phyloP scores from a whole-genome alignment of 2,329 filamentous ascomycete genomes.

The Colletotrichum sp. region DNA sequence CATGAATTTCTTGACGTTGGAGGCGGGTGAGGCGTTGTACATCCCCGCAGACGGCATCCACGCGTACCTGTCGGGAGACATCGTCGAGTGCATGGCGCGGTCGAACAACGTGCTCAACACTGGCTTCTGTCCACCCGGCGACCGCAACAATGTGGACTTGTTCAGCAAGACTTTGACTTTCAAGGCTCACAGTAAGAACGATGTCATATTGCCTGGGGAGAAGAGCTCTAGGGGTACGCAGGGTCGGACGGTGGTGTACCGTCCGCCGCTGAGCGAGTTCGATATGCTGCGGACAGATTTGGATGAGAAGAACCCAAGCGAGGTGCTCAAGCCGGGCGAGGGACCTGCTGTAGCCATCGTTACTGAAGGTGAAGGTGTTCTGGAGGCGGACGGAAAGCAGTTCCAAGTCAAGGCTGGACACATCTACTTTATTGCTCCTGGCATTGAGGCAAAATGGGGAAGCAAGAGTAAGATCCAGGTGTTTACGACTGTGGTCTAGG shows the following conservation, averaged over 20 bases:
- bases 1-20: conserved; percentile 76
- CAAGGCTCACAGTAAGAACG: conserved; percentile 60
- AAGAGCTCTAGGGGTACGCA: conserved; percentile 48
- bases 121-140: conserved; percentile 73
- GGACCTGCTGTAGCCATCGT: conserved; percentile 71
- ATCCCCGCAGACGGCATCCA: conserved; percentile 78
- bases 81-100: conserved; percentile 81
- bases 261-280: conserved; percentile 75
- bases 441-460: conserved; percentile 37
- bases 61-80: conserved; percentile 75
- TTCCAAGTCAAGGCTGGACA: conserved; percentile 64
- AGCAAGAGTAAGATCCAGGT: conserved; percentile 37
- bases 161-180: conserved; percentile 71
- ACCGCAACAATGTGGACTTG: conserved; percentile 67
- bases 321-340: conserved; percentile 57
- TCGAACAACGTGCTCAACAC: conserved; percentile 78
- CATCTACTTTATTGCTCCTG: conserved; percentile 71
- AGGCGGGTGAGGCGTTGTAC: conserved; percentile 70
- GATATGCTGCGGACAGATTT: conserved; percentile 68
- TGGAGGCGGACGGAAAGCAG: conserved; percentile 58
- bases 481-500: conserved; percentile 37
- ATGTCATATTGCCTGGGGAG: conserved; percentile 55
- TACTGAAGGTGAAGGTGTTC: conserved; percentile 60
- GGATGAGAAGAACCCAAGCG: conserved; percentile 61
- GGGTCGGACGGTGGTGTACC: conserved; percentile 68